Evolutionary conservation across 805 yeast genomes (phyloP), one percentile per base, ranked within the genome.

Genomic region (Barnettozyma siamensis): DNA sequence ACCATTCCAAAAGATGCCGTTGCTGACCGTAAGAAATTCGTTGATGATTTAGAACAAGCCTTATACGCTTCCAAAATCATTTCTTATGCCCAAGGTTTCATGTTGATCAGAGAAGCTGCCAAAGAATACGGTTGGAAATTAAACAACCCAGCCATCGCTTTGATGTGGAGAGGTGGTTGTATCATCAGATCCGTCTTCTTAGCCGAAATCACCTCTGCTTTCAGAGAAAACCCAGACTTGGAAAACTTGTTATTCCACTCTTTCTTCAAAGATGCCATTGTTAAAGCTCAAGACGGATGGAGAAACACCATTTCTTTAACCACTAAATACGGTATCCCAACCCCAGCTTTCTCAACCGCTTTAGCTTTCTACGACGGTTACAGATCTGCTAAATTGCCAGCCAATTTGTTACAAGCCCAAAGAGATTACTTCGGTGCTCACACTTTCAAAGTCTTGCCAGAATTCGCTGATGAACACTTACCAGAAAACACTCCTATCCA

Each of bases 81-180:
- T 66, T 93, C 98, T 32, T 91, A 91, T 69, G 95, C 98, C 57
- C 99, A 91, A 77, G 99, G 99, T 68, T 91, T 91, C 86, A 93
- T 91, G 97, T 79, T 91, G 66, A 88, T 91, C 73, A 87, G 94
- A 69, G 96, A 91, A 72, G 98, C 98, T 58, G 98, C 96, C 55
- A 83, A 78, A 71, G 95, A 88, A 68, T 91, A 88, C 78, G 82
- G 82, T 63, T 91, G 99, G 99, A 81, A 86, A 70, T 78, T 91
- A 66, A 93, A 91, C 83, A 85, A 87, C 81, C 96, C 98, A 58
- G 93, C 95, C 46, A 93, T 93, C 60, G 98, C 98, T 57, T 79
- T 93, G 62, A 91, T 91, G 98, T 91, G 99, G 99, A 83, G 99
- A 80, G 99, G 99, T 75, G 99, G 99, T 60, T 91, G 99, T 79